Conservation (phyloP, 306 rosid species). For the Trifolium dubium region DNA sequence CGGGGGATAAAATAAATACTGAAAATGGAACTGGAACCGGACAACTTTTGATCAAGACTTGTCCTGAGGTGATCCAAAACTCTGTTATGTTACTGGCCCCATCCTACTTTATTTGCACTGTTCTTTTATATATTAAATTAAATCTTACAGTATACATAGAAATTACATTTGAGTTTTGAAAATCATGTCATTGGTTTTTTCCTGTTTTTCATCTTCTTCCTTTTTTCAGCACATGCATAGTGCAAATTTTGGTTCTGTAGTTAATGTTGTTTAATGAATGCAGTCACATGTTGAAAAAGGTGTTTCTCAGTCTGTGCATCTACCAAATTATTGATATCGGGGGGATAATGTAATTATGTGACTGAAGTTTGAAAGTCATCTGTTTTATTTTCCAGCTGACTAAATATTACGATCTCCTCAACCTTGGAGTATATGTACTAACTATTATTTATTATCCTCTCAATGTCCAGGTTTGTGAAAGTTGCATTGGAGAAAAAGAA, state of each 20-base stretch:
- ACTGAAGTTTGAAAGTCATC: conserved; percentile 28
- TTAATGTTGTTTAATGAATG: conserved; percentile 25
- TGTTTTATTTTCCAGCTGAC: conserved; percentile 23
- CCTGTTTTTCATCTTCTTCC: conserved; percentile 7
- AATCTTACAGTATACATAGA: background rate
- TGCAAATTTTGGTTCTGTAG: background rate
- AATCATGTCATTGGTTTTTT: conserved; percentile 18
- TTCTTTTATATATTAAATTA: conserved; percentile 19
- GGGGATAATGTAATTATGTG: background rate
- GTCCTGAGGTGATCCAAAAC: conserved; percentile 73
- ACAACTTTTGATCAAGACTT: conserved; percentile 62
- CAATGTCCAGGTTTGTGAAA: conserved; percentile 74
- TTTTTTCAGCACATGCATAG: background rate
- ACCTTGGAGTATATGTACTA: background rate
- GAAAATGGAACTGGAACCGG: conserved; percentile 60
- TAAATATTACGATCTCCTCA: background rate
- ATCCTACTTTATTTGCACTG: background rate
- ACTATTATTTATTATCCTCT: background rate
- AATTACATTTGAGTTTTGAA: conserved; percentile 4
- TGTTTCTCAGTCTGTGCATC: background rate
- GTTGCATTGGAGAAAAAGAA: conserved; percentile 89
- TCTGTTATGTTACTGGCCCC: conserved; percentile 3
- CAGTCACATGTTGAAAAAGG: background rate
- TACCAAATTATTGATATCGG: conserved; percentile 10
- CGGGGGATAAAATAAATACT: conserved; percentile 57